Base-by-base conservation (phyloP, 768 basidiomycete species). In the Solioccasus polychromus region DNA sequence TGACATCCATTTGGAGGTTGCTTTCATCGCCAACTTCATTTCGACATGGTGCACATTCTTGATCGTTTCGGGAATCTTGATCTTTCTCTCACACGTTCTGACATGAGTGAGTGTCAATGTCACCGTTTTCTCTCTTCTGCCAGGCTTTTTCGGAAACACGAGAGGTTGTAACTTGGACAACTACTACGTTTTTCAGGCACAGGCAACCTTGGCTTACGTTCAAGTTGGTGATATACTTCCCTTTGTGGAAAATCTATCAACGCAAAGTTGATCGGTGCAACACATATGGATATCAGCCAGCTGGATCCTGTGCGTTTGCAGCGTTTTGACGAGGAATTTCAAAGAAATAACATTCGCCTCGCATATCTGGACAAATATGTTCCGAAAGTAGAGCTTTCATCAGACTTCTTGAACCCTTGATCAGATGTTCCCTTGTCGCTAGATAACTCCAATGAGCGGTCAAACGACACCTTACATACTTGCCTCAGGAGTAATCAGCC, bases 111-210 rank as follows among this genome's bases (percentile, higher is more conserved):
- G 25, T 30, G 12, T 25, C 17, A 22, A 39, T 20, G 32, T 35
- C 35, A 37, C 28, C 19, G 14, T 32, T 34, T 39, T 37, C 26
- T n/a, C n/a, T n/a, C 11, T 19, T 6, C 22, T 48, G 36, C 39
- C 29, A 18, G 19, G 29, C 38, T 18, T 40, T 42, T 17, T 25
- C 12, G 14, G 14, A 25, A 29, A 15, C 18, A 43, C 30, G 19
- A 42, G 20, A 8, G 4, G n/a, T 9, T 12, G 14, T 15, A 12
- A 12, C n/a, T 34, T n/a, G n/a, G n/a, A n/a, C n/a, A n/a, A n/a
- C n/a, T n/a, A 50, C 29, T 36, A 28, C 26, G 26, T 25, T 42
- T 19, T 30, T 24, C 42, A 53, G 47, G 39, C 22, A 45, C 40
- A 25, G n/a, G 10, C 22, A 37, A 25, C 29, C 18, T 40, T 44